phyloP scores from a whole-genome alignment of 805 yeast species.

The Suhomyces kilbournensis region DNA sequence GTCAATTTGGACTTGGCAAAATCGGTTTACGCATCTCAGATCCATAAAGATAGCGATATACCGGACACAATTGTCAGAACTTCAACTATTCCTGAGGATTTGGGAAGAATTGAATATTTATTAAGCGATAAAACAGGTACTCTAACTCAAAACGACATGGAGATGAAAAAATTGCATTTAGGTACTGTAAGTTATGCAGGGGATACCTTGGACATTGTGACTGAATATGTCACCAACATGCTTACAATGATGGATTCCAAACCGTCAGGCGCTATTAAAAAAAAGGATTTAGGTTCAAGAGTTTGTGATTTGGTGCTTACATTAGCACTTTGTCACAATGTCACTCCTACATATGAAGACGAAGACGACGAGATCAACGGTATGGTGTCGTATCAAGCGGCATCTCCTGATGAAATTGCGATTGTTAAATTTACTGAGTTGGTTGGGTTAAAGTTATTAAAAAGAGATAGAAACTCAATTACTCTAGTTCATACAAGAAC shows the following conservation, averaged over 20 bases:
- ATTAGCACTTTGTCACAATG: conserved; percentile 93
- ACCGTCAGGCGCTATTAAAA: conserved; percentile 26
- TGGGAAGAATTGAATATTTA: conserved; percentile 91
- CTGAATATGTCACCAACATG: conserved; percentile 52
- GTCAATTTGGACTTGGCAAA: conserved; percentile 95
- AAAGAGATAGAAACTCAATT: conserved; percentile 78
- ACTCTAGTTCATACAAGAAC: conserved; percentile 62
- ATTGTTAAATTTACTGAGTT: conserved; percentile 87
- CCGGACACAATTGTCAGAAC: conserved; percentile 92
- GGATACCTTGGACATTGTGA: conserved; percentile 87
- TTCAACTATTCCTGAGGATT: conserved; percentile 95
- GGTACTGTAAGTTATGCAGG: conserved; percentile 92
- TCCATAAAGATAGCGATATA: conserved; percentile 80
- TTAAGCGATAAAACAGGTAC: conserved; percentile 97
- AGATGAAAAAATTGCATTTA: conserved; percentile 83
- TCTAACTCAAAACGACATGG: conserved; percentile 97
- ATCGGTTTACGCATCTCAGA: conserved; percentile 92
- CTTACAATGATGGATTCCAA: conserved; percentile 21
- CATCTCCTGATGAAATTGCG: conserved; percentile 98
- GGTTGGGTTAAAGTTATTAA: conserved; percentile 77
- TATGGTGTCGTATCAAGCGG: conserved; percentile 79
- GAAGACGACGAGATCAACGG: conserved; percentile 60
- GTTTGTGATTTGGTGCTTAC: conserved; percentile 81
- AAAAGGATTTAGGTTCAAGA: conserved; percentile 66
- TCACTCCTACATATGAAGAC: conserved; percentile 76